phyloP scores from a whole-genome alignment of 2,329 filamentous ascomycete genomes.

The Alternaria triticimaculans region DNA sequence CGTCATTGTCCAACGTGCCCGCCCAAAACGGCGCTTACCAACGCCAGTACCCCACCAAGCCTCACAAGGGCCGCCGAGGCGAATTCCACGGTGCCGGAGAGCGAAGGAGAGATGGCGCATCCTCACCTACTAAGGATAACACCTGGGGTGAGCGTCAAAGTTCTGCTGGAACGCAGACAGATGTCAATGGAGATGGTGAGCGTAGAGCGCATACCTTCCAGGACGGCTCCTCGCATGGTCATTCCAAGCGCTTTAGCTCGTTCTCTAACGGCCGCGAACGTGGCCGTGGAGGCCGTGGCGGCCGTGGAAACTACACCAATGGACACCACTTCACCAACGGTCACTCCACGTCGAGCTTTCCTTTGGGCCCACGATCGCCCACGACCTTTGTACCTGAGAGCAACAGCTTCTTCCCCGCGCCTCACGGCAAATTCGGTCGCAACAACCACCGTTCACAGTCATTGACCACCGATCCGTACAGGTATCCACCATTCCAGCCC shows the following conservation, averaged over 20 bases:
- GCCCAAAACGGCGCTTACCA: conserved; percentile 36
- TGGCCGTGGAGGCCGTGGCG: conserved; percentile 57
- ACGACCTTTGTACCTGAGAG: conserved; percentile 47
- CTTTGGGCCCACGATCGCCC: conserved; percentile 45
- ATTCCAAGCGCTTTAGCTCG: conserved; percentile 44
- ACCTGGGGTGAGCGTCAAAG: conserved; percentile 38
- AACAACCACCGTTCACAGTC: conserved; percentile 66
- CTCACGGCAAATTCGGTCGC: conserved; percentile 55
- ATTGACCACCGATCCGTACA: conserved; percentile 63
- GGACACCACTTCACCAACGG: conserved; percentile 51
- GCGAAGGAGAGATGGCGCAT: conserved; percentile 42
- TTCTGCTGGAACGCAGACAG: conserved; percentile 44
- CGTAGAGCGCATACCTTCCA: conserved; percentile 35
- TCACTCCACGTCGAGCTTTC: conserved; percentile 44
- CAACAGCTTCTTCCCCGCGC: conserved; percentile 39
- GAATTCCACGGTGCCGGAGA: conserved; percentile 39
- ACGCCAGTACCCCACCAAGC: conserved; percentile 40
- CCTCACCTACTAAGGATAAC: conserved; percentile 41
- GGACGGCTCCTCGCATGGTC: conserved; percentile 36
- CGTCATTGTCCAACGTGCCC: conserved; percentile 22
- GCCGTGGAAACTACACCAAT: conserved; percentile 50
- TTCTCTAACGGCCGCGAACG: conserved; percentile 53
- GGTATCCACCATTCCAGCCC: conserved; percentile 42
- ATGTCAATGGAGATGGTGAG: conserved; percentile 41
- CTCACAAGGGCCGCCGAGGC: conserved; percentile 40